Evolutionary conservation across 2,329 filamentous ascomycete genomes (phyloP), one percentile per base, ranked within the genome.

Genomic region (Diaporthe sp.): DNA sequence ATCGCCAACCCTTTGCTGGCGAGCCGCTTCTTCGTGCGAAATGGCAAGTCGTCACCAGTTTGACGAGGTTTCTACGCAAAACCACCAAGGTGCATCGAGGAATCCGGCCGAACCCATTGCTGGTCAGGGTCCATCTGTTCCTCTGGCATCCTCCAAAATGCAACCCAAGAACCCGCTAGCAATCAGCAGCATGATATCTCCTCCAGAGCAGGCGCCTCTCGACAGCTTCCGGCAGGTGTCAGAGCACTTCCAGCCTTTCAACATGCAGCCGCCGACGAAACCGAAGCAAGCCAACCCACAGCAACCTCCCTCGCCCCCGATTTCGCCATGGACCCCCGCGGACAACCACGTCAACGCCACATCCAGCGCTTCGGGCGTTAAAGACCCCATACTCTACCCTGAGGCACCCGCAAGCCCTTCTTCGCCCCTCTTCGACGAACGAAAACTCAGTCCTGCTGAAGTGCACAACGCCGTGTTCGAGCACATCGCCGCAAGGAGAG

Each of bases 321-420:
- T 92, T 72, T 92, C 91, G 44, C 88, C 88, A 13, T 86, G 86
- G 74, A 86, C 84, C 75, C 86, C 85, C 71, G 77, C 82, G 4
- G 82, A 85, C 68, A 83, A 85, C 65, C 81, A 82, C 42, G 79
- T 81, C 60, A 81, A 78, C 44, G 78, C 79, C 1, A 79, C 82
- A 0, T 75, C 78, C 4, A 83, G 83, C 34, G 74, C 73, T 31
- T 72, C 63, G 55, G 76, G 78, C 13, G 81, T 87, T 73, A 85
- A 86, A 77, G 91, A 92, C 76, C 90, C 90, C 2, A 90, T 92
- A 47, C 83, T 92, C 44, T 92, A 90, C 78, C 90, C 90, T 13
- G 88, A 90, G 17, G 75, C 81, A 53, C 65, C 83, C 4, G 78
- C 83, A 15, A 86, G 86, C 60, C 84, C 87, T 8, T 81, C 86